Evolutionary conservation across 441 rosid species (phyloP).

Genomic region (Syzygium malaccense): DNA sequence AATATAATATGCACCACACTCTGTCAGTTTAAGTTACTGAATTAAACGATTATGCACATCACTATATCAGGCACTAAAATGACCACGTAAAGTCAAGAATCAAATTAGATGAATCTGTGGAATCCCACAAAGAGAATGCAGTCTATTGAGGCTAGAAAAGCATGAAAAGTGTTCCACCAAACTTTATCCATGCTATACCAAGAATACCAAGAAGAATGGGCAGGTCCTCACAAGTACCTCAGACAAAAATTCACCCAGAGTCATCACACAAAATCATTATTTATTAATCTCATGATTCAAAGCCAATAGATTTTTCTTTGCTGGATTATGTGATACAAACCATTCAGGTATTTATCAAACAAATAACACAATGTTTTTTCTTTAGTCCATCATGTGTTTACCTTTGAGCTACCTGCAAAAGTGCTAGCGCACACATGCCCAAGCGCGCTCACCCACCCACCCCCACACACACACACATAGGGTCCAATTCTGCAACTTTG

Average conservation of each 20-base stretch:
- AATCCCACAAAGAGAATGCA: background rate
- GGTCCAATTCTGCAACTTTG: background rate
- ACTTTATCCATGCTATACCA: background rate
- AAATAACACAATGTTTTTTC: background rate
- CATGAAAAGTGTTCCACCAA: background rate
- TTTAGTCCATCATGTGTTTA: background rate
- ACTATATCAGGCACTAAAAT: background rate
- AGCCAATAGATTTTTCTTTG: background rate
- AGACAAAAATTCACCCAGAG: background rate
- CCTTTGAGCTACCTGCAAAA: background rate
- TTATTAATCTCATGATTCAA: background rate
- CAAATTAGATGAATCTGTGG: background rate
- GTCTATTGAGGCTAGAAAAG: background rate
- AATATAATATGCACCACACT: background rate
- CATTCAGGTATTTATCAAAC: background rate
- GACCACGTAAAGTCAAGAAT: background rate
- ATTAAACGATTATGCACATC: background rate
- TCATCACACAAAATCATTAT: background rate
- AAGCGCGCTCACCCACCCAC: fast-evolving
- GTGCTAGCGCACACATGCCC: background rate
- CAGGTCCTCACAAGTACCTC: background rate
- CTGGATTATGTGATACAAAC: background rate
- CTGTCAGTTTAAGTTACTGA: background rate
- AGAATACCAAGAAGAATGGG: background rate
- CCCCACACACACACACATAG: background rate